These are phyloP conservation scores for Raphidocelis subcapitata DNA, from an alignment of 139 green algal genomes.

Conservation along the genomic window DNA sequence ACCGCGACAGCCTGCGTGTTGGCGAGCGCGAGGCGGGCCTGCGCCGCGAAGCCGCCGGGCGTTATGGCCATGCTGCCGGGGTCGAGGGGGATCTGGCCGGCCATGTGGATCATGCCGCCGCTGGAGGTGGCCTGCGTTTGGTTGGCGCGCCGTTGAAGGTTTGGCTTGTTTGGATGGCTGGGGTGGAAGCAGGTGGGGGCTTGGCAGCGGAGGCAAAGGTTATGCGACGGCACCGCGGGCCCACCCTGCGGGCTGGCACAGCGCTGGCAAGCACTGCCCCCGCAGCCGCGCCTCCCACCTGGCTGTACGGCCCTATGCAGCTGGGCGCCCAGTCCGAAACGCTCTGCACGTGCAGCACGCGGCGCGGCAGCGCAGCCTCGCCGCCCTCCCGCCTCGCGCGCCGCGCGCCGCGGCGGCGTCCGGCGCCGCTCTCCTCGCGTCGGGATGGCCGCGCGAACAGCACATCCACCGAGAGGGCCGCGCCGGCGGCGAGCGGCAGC, in stretches of 20 bases:
- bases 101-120: slow-evolving; percentile 45
- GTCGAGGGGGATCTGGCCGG: slow-evolving; percentile 67
- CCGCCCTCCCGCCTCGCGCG: not conserved
- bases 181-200: too few species aligned
- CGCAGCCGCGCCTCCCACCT: too few species aligned
- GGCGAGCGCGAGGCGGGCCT: slow-evolving; percentile 36
- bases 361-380: not conserved
- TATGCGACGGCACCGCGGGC: too few species aligned
- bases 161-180: not conserved
- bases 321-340: slow-evolving; percentile 92
- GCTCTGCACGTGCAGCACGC: slow-evolving; percentile 95
- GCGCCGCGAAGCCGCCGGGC: slow-evolving; percentile 15
- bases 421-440: not conserved
- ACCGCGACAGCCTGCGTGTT: slow-evolving; percentile 68
- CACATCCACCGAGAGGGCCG: slow-evolving; percentile 51
- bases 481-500: slow-evolving; percentile 47
- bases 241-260: too few species aligned
- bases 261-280: too few species aligned
- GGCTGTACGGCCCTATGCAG: slow-evolving; percentile 98
- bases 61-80: slow-evolving; percentile 69
- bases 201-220: too few species aligned
- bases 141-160: not conserved
- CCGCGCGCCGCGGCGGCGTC: too few species aligned
- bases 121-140: slow-evolving; percentile 45
- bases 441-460: slow-evolving; percentile 28